A percentile compares a stretch with the other conserved stretches of the same genome.
phyloP scores from a whole-genome alignment of 2,329 filamentous ascomycete genomes.

The Didymellaceae sp. region DNA sequence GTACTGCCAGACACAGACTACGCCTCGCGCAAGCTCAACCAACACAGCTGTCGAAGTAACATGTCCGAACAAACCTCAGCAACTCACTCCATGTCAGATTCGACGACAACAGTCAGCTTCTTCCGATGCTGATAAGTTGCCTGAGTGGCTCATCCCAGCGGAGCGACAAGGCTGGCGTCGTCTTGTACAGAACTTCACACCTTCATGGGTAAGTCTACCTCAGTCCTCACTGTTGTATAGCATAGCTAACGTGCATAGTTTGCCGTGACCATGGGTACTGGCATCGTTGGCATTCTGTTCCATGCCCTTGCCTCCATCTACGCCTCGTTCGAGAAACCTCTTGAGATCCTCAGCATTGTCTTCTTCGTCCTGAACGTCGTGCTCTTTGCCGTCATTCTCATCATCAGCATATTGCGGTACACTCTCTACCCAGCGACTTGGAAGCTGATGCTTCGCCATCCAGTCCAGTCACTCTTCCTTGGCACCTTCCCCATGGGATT shows the following conservation, averaged over 20 bases:
- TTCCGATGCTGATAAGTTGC: slow-evolving; percentile 12
- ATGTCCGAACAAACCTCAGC: slow-evolving; percentile 8
- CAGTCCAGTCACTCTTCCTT: slow-evolving; percentile 70
- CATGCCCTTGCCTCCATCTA: slow-evolving; percentile 63
- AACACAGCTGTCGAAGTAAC: slow-evolving; percentile 10
- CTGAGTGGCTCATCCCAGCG: slow-evolving; percentile 35
- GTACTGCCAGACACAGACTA: slow-evolving; percentile 2
- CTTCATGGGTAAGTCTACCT: slow-evolving; percentile 38
- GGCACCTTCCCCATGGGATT: slow-evolving; percentile 72
- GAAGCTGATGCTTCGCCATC: slow-evolving; percentile 69
- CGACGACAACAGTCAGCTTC: slow-evolving; percentile 10
- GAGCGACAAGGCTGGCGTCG: slow-evolving; percentile 39
- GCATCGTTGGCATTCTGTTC: slow-evolving; percentile 61
- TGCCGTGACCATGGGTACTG: slow-evolving; percentile 36
- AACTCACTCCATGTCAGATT: slow-evolving; percentile 16
- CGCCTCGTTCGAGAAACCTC: slow-evolving; percentile 53
- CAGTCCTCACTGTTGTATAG: no score
- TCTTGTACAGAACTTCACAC: slow-evolving; percentile 44
- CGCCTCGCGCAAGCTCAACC: slow-evolving; percentile 7
- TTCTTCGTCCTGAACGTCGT: slow-evolving; percentile 66
- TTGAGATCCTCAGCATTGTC: slow-evolving; percentile 63
- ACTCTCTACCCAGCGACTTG: slow-evolving; percentile 70
- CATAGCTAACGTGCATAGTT: slow-evolving; percentile 21
- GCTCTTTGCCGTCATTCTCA: slow-evolving; percentile 62
- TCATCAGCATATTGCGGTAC: slow-evolving; percentile 66